Base-by-base conservation (phyloP, 2,329 filamentous ascomycete species). In the Zasmidium citrigriseum region DNA sequence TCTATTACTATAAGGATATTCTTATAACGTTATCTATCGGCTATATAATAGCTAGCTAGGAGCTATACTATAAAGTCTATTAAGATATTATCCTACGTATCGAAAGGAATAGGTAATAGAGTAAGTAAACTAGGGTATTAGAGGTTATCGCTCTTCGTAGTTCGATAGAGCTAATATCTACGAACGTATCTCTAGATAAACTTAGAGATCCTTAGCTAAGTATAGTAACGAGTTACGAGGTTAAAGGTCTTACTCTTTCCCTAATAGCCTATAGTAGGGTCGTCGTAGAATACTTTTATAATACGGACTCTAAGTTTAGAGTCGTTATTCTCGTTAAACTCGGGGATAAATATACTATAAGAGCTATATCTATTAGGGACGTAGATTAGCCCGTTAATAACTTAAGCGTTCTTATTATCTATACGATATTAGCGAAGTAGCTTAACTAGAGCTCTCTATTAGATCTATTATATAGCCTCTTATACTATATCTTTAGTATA, bases 161-260 rank as follows among this genome's bases (percentile, higher is more conserved):
- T 34, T 61, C 75, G 1, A 52, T 65, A 46, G 64, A 64, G 53
- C 72, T 73, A 52, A 71, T 64, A 38, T 62, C 56, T 2, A 69
- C 54, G 5, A 72, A 72, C 57, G 24, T 61, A 25, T 63, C 73
- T 3, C 73, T 14, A 7, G 14, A 64, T 51, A 16, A 56, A 1
- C 54, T 64, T 41, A 64, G 73, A 57, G 67, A 59, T 11, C 52
- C 63, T 10, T 72, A 61, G 66, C 23, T 58, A 1, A 58, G 67
- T 27, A 60, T 64, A 44, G 54, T 72, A 11, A 29, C 14, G 14
- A 14, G 27, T 34, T 7, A 14, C 27, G 7, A 34, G 14, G 27
- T 34, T 34, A 34, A 48, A 14, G n/a, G 23, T 27, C 14, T 69
- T 69, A 27, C 27, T 34, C 14, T 34, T 34, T 7, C 27, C 14